These are phyloP conservation scores for Jasminum sambac DNA, from an alignment of 257 asterid species.

Conservation along the genomic window DNA sequence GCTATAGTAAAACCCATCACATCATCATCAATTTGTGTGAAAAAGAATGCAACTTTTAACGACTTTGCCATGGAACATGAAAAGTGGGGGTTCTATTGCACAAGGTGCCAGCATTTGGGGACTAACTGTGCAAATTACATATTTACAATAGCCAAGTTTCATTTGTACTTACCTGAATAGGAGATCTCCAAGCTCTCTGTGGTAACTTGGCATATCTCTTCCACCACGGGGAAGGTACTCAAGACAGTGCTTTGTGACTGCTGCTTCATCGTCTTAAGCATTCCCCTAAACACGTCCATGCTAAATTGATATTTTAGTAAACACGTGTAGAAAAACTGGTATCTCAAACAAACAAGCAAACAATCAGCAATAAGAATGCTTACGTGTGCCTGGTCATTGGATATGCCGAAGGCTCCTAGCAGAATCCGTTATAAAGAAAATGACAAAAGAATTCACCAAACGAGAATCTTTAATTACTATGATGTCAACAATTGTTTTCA, in stretches of 20 bases:
- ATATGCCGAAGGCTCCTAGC: no score
- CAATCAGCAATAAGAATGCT: not conserved
- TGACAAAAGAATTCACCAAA: not conserved
- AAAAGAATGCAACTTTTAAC: no score
- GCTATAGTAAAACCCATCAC: no score
- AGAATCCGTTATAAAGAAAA: not conserved
- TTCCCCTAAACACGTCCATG: not conserved
- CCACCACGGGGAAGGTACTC: conserved; percentile 44
- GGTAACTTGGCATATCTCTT: conserved; percentile 62
- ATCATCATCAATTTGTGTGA: no score
- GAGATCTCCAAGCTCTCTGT: conserved; percentile 38
- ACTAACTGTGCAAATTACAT: no score
- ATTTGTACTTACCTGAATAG: no score
- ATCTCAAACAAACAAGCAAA: not conserved
- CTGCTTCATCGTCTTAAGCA: conserved; percentile 26
- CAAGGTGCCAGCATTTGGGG: no score
- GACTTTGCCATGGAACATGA: no score
- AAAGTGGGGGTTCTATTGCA: no score
- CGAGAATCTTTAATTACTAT: conserved; percentile 8
- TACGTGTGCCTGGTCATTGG: not conserved
- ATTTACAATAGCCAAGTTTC: no score
- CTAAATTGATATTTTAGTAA: not conserved
- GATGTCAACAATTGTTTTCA: conserved; percentile 12
- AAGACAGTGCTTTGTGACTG: conserved; percentile 34
- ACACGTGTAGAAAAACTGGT: not conserved